phyloP scores from a whole-genome alignment of 306 rosid genomes.

The Rubus idaeus region DNA sequence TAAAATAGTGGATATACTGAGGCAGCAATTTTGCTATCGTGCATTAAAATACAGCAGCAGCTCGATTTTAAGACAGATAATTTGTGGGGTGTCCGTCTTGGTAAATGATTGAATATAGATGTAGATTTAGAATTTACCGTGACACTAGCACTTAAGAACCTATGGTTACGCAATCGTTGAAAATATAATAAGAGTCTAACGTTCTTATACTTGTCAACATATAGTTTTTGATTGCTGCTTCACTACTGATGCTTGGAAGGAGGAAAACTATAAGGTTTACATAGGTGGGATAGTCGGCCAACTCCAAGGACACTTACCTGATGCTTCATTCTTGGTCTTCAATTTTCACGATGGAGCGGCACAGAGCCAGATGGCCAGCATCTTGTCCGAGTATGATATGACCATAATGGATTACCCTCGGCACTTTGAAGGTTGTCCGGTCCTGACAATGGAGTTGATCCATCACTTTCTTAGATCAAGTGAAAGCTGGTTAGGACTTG shows the following conservation, averaged over 20 bases:
- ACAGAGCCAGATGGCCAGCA: constrained; percentile 51
- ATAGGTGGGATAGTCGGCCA: constrained; percentile 57
- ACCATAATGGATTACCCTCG: constrained; percentile 94
- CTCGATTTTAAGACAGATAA: background rate
- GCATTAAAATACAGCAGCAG: background rate
- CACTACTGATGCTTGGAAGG: constrained; percentile 75
- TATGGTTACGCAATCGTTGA: background rate
- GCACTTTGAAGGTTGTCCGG: constrained; percentile 79
- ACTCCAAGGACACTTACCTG: constrained; percentile 61
- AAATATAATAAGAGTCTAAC: background rate
- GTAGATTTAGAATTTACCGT: background rate
- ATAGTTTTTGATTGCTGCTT: constrained; percentile 91
- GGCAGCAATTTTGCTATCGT: background rate
- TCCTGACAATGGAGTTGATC: constrained; percentile 77
- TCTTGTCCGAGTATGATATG: constrained; percentile 71
- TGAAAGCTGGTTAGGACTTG: constrained; percentile 93
- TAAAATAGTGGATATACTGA: background rate
- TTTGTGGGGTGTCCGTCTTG: background rate
- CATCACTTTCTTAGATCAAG: constrained; percentile 87
- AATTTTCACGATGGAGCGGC: constrained; percentile 67
- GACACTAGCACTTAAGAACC: background rate
- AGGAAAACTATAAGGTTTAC: constrained; percentile 63
- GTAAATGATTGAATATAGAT: background rate
- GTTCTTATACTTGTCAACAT: constrained; percentile 16
- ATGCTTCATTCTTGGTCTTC: constrained; percentile 73